These are phyloP conservation scores for Thalassiosira livingstoniorum DNA, from an alignment of 352 stramenopile genomes.

Conservation along the genomic window DNA sequence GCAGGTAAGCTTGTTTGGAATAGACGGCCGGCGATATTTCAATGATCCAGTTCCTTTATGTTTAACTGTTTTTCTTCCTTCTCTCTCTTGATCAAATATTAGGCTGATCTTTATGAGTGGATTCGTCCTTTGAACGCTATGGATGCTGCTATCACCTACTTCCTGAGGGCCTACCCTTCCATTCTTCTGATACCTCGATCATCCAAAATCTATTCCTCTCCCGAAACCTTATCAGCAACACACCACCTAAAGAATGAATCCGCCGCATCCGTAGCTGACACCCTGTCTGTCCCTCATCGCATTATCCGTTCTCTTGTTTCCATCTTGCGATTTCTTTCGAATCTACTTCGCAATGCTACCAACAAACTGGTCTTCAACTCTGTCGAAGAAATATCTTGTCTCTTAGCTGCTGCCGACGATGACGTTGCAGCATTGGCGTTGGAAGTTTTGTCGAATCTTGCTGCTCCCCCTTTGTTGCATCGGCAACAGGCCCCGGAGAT, in stretches of 20 bases:
- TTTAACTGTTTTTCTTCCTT: slow-evolving; percentile 14
- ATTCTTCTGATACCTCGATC: slow-evolving; percentile 64
- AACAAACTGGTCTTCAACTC: slow-evolving; percentile 84
- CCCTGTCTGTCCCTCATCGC: slow-evolving; percentile 44
- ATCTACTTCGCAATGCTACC: slow-evolving; percentile 74
- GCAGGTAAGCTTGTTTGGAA: slow-evolving; percentile 66
- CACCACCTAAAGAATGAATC: slow-evolving; percentile 13
- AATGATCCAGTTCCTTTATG: background rate
- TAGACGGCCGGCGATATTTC: background rate
- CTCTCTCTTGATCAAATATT: slow-evolving; percentile 21
- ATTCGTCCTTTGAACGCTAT: slow-evolving; percentile 82
- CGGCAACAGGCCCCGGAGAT: slow-evolving; percentile 82
- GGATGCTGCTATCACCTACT: slow-evolving; percentile 73
- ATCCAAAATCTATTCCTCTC: background rate
- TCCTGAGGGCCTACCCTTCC: slow-evolving; percentile 71
- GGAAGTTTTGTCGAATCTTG: slow-evolving; percentile 60
- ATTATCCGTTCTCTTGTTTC: slow-evolving; percentile 49
- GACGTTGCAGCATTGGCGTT: slow-evolving; percentile 56
- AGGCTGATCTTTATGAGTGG: slow-evolving; percentile 86
- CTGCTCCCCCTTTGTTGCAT: slow-evolving; percentile 74
- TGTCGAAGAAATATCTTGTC: slow-evolving; percentile 65
- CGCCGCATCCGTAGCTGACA: slow-evolving; percentile 1
- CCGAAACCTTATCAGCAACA: background rate
- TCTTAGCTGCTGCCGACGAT: slow-evolving; percentile 74
- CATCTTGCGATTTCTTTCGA: slow-evolving; percentile 73